Percentiles rank a stretch among this genome's conserved stretches.
These are phyloP conservation scores for Mycena sanguinolenta DNA, from an alignment of 768 basidiomycete genomes.

Conservation along the genomic window DNA sequence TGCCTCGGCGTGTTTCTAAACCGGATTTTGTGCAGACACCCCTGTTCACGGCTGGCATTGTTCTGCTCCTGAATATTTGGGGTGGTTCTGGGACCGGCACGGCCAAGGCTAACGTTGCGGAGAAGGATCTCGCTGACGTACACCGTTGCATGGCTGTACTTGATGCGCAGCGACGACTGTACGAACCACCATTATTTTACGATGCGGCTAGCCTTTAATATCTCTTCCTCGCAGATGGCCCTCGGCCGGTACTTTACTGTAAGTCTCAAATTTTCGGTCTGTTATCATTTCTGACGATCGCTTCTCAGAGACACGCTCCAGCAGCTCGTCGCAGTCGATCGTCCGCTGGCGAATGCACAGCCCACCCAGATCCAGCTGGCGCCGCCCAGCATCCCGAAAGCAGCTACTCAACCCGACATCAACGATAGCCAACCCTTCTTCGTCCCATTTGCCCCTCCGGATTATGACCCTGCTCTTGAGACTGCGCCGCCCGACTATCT, in stretches of 20 bases:
- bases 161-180: slow-evolving; percentile 23
- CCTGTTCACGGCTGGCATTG: slow-evolving; percentile 34
- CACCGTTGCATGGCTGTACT: slow-evolving; percentile 33
- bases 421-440: neutral
- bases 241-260: slow-evolving; percentile 34
- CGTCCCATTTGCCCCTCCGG: slow-evolving; percentile 7
- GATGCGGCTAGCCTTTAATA: neutral
- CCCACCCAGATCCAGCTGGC: neutral
- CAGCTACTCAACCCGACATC: neutral
- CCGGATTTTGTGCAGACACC: slow-evolving; percentile 25
- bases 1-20: neutral
- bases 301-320: slow-evolving; percentile 28
- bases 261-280: neutral
- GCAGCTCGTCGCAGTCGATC: slow-evolving; percentile 33
- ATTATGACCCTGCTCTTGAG: slow-evolving; percentile 30
- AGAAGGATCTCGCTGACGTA: slow-evolving; percentile 31
- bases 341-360: neutral
- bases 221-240: slow-evolving; percentile 23
- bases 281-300: neutral
- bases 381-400: neutral
- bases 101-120: slow-evolving; percentile 12
- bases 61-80: slow-evolving; percentile 35
- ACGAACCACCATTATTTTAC: neutral
- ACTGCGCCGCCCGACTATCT: slow-evolving; percentile 16
- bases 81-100: slow-evolving; percentile 19